Evolutionary conservation across 148 eudicot species (phyloP), one percentile per base, ranked within the genome.

Genomic region (Pharnaceum exiguum): DNA sequence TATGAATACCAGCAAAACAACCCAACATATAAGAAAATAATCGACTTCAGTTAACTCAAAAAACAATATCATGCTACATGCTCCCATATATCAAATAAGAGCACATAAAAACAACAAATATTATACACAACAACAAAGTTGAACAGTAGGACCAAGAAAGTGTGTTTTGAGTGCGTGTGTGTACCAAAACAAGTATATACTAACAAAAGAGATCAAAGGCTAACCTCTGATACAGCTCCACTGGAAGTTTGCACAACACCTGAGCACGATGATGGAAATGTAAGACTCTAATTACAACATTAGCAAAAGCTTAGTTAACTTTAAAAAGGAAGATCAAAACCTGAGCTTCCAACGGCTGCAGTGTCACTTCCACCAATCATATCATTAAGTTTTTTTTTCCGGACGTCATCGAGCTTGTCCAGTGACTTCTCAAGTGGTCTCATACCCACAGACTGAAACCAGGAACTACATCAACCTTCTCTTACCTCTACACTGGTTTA

Each of bases 361-460:
- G 75, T 67, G 50, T 77, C 89, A 67, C 77, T 72, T 40, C 63
- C 85, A 52, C 83, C 99, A 80, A 94, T 94, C 96, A 94, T 89
- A 60, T 94, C 99, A 40, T 95, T 83, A 25, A 94, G 90, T 71
- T 94, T 94, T 71, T 94, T 94, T 47, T 59, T 78, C 49, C 99
- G 74, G 60, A 94, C 95, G 69, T 94, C 99, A 70, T 94, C 99
- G 26, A 94, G 89, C 70, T 89, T 94, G 75, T 94, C 99, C 56
- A 94, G 66, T n/a, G 99, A 89, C 73, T 82, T 86, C 59, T 89
- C 99, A 72, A 94, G 66, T 56, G 99, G 99, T 66, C 99, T 81
- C 99, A 94, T 94, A 55, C 99, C 99, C 62, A 89, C 99, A 51
- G 78, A 81, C 99, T 93, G 69, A 51, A 67, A 30, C 12, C 25